These are phyloP conservation scores for Amanita pallidorosea DNA, from an alignment of 768 basidiomycete species.

Conservation along the genomic window DNA sequence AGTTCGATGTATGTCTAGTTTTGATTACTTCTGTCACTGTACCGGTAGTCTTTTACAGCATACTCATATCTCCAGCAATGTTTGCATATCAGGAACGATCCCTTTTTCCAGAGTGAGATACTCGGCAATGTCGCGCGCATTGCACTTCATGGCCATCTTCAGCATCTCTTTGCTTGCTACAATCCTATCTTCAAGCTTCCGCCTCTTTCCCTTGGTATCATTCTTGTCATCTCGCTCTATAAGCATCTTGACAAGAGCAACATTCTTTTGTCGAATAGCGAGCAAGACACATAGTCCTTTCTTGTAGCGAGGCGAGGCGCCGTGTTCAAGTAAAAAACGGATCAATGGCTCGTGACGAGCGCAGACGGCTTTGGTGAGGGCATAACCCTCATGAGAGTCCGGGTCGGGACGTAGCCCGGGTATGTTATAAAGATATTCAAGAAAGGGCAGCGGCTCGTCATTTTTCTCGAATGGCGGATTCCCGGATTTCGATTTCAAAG, in stretches of 20 bases:
- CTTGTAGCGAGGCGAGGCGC: slow-evolving; percentile 60
- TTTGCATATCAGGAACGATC: slow-evolving; percentile 64
- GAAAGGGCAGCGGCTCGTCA: slow-evolving; percentile 54
- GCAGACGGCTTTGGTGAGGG: slow-evolving; percentile 69
- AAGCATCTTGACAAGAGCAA: slow-evolving; percentile 63
- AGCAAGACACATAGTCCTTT: slow-evolving; percentile 56
- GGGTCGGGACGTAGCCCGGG: slow-evolving; percentile 32
- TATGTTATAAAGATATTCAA: slow-evolving; percentile 42
- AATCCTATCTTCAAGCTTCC: slow-evolving; percentile 52
- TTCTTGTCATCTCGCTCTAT: slow-evolving; percentile 25
- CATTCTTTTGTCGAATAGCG: slow-evolving; percentile 63
- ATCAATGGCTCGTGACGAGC: slow-evolving; percentile 55
- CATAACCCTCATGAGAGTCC: slow-evolving; percentile 73
- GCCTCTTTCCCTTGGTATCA: slow-evolving; percentile 28
- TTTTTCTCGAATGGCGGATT: slow-evolving; percentile 28
- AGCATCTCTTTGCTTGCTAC: slow-evolving; percentile 47
- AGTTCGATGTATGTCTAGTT: slow-evolving; percentile 8
- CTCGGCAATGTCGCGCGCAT: slow-evolving; percentile 59
- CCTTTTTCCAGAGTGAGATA: slow-evolving; percentile 65
- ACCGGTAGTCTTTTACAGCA: slow-evolving; percentile 8
- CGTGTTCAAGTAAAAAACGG: slow-evolving; percentile 55
- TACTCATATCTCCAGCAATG: slow-evolving; percentile 14
- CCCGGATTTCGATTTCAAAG: slow-evolving; percentile 22
- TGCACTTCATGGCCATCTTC: slow-evolving; percentile 48
- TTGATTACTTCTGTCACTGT: slow-evolving; percentile 11